These are phyloP conservation scores for Fusarium solani-melongenae DNA, from an alignment of 2,329 filamentous ascomycete species.

Conservation along the genomic window DNA sequence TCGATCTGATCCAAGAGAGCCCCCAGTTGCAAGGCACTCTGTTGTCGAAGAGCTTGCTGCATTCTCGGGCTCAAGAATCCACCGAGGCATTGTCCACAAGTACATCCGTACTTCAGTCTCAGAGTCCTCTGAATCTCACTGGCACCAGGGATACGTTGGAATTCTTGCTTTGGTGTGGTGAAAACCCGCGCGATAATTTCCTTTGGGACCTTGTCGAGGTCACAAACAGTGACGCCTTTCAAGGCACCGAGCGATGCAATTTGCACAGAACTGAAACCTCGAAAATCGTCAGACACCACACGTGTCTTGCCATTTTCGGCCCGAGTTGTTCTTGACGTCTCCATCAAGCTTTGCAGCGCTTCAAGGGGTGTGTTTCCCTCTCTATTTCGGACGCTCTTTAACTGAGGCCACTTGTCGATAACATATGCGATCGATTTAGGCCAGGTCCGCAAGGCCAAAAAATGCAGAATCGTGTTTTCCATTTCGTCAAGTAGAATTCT, in stretches of 20 bases:
- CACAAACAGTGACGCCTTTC: not conserved
- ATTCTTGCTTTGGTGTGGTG: not conserved
- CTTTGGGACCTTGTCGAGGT: not conserved
- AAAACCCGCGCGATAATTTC: not conserved
- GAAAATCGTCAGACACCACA: not conserved
- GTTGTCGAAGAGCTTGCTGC: not conserved
- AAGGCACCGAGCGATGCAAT: not conserved
- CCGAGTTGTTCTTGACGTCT: not conserved
- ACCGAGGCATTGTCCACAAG: not conserved
- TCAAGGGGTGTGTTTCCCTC: not conserved
- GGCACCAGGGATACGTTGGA: not conserved
- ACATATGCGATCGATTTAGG: not conserved
- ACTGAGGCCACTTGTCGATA: not conserved
- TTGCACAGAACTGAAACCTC: not conserved
- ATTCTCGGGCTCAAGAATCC: not conserved
- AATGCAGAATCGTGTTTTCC: not conserved
- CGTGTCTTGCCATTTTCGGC: not conserved
- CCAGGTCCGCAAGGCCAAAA: not conserved
- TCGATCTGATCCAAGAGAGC: not conserved
- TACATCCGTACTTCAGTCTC: not conserved
- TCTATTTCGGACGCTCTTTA: not conserved
- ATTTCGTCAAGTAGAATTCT: not conserved
- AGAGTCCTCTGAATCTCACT: not conserved
- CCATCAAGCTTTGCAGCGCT: not conserved
- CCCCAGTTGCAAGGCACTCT: not conserved